These are phyloP conservation scores for Hirsutella rhossiliensis DNA, from an alignment of 2,329 filamentous ascomycete genomes.

Conservation along the genomic window DNA sequence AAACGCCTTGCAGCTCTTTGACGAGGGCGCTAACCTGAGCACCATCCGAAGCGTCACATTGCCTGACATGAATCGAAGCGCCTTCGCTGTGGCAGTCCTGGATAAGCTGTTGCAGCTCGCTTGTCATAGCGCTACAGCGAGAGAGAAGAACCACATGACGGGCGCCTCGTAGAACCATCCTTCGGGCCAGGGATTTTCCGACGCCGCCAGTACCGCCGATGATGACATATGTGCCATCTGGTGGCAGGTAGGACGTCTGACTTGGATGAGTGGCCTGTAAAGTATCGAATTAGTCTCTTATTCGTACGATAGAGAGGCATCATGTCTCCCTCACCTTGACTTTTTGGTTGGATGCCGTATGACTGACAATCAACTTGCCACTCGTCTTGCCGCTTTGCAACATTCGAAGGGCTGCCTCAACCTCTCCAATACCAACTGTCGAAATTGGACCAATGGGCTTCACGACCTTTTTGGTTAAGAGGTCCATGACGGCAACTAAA, in stretches of 20 bases:
- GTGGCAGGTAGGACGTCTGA: conserved; percentile 16
- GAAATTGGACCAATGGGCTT: conserved; percentile 22
- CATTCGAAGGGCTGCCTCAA: conserved; percentile 22
- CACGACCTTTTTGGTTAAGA: conserved; percentile 21
- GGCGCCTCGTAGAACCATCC: conserved; percentile 38
- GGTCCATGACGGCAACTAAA: conserved; percentile 21
- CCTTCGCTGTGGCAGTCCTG: conserved; percentile 23
- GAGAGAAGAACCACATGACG: conserved; percentile 36
- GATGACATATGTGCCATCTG: conserved; percentile 34
- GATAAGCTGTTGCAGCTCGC: conserved; percentile 26
- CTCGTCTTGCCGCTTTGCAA: conserved; percentile 21
- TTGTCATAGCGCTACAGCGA: conserved; percentile 27
- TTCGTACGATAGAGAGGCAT: no score
- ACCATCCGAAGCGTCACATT: conserved; percentile 35
- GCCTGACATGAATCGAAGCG: conserved; percentile 29
- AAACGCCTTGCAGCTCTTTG: conserved; percentile 6
- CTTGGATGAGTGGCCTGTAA: conserved; percentile 10
- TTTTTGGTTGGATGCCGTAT: conserved; percentile 24
- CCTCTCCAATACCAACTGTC: conserved; percentile 21
- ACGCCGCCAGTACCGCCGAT: conserved; percentile 40
- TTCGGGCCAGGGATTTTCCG: conserved; percentile 33
- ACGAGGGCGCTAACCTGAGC: conserved; percentile 14
- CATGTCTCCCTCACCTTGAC: no score
- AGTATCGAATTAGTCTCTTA: no score
- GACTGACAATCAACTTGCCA: conserved; percentile 29